Conservation (phyloP, 257 asterid species). For the Scutellaria galericulata region DNA sequence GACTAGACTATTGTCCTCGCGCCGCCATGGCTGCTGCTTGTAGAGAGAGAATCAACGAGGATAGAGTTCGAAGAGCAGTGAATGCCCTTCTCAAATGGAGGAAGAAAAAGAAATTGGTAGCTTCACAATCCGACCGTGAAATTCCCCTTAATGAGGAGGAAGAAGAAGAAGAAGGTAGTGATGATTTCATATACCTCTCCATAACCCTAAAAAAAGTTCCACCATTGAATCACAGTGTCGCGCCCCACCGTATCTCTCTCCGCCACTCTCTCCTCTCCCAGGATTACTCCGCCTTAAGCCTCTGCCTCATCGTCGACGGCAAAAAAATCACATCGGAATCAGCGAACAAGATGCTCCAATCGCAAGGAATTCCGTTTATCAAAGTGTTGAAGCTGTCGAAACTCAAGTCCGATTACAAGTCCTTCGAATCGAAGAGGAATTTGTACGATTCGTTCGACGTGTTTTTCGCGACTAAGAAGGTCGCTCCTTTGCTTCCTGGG, state of each 20-base stretch:
- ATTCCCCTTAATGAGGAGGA: slow-evolving; percentile 26
- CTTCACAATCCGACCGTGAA: slow-evolving; percentile 28
- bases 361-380: slow-evolving; percentile 42
- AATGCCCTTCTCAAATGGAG: slow-evolving; percentile 83
- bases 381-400: slow-evolving; percentile 68
- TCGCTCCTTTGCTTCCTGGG: slow-evolving; percentile 53
- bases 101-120: slow-evolving; percentile 40
- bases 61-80: slow-evolving; percentile 51
- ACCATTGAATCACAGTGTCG: slow-evolving; percentile 38
- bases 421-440: slow-evolving; percentile 59
- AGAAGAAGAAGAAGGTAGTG: slow-evolving; percentile 39
- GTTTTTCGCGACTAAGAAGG: slow-evolving; percentile 57
- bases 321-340: slow-evolving; percentile 58
- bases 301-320: slow-evolving; percentile 79
- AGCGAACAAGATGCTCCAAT: slow-evolving; percentile 46
- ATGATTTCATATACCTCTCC: slow-evolving; percentile 66
- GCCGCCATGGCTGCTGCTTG: slow-evolving; percentile 43
- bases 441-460: slow-evolving; percentile 61
- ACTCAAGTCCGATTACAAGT: slow-evolving; percentile 63
- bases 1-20: not conserved
- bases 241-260: slow-evolving; percentile 63
- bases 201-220: slow-evolving; percentile 70
- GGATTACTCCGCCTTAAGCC: slow-evolving; percentile 31
- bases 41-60: slow-evolving; percentile 39
- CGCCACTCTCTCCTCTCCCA: slow-evolving; percentile 49